Base-by-base conservation (phyloP, 768 basidiomycete species). In the Sistotremastrum niveocremeum region DNA sequence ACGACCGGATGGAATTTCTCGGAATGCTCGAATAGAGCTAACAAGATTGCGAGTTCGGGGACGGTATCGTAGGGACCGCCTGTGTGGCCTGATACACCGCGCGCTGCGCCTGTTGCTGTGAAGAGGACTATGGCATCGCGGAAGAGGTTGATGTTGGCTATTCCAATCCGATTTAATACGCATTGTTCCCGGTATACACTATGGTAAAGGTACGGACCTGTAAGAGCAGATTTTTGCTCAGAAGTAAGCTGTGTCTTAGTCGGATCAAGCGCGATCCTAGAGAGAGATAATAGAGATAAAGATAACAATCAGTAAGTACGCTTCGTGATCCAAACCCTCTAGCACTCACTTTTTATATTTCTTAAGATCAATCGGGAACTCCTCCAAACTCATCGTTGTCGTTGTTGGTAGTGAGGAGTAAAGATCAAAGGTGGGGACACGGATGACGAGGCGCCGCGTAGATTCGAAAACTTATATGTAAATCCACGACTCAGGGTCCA, bases 61-160 rank as follows among this genome's bases (percentile, higher is more conserved):
- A 85, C 81, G 28, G 88, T 90, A 55, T 71, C 70, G 54, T 62
- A 72, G 5, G 70, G 65, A 53, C 70, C 70, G 79, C 81, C 83
- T 55, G 84, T 88, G 62, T 90, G 88, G 34, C 88, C 88, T 53
- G 83, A 84, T 38, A 87, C 83, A 42, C 88, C 88, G 38, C 88
- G 71, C 3, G 88, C 88, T 42, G 84, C 77, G 45, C 84, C 88
- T 6, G 84, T 81, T 4, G 87, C 81, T 1, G 88, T 91, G 63
- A 90, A 91, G 40, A 85, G 65, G 29, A 91, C 78, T 52, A 91
- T 85, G 5, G 72, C 79, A 76, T 90, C 88, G 44, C 88, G 80
- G 50, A 88, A 68, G 31, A 90, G 70, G 57, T 81, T 76, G 55
- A 89, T 84, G 62, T 91, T 91, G 45, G 69, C 62, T 52, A 2